These are phyloP conservation scores for Salvia miltiorrhiza DNA, from an alignment of 257 asterid genomes.

Conservation along the genomic window DNA sequence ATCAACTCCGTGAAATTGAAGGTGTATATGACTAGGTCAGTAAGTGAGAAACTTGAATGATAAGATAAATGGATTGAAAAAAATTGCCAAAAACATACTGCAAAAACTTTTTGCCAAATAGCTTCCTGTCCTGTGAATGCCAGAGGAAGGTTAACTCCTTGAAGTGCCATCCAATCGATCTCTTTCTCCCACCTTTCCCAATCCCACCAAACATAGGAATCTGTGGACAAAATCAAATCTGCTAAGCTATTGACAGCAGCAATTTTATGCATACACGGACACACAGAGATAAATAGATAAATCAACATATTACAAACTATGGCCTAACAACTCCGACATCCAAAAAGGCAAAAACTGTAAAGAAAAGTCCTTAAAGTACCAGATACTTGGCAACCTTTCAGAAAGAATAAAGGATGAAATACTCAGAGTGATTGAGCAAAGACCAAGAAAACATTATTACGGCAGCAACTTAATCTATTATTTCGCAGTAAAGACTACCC, in stretches of 20 bases:
- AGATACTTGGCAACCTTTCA: too few species aligned
- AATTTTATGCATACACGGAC: not conserved
- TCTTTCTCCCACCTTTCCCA: constrained; percentile 99
- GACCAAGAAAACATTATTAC: too few species aligned
- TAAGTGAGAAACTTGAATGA: constrained; percentile 4
- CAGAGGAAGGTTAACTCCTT: constrained; percentile 87
- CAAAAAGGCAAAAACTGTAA: not conserved
- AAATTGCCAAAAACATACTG: constrained; percentile 46
- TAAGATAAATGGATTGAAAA: not conserved
- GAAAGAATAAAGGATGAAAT: too few species aligned
- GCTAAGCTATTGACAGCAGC: constrained; percentile 27
- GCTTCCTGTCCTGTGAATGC: constrained; percentile 97
- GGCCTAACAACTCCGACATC: not conserved
- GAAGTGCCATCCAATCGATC: constrained; percentile 98
- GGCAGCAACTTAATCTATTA: too few species aligned
- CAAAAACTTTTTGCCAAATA: constrained; percentile 91
- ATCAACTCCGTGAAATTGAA: constrained; percentile 10
- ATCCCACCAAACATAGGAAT: constrained; percentile 99
- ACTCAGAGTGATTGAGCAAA: too few species aligned
- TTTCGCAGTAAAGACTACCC: too few species aligned
- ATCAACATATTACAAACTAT: not conserved
- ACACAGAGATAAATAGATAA: not conserved
- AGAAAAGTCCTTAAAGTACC: too few species aligned
- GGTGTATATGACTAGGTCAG: not conserved
- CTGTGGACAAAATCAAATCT: constrained; percentile 38